phyloP scores from a whole-genome alignment of 1,284 basidiomycete species.

The Apiotrichum siamense region DNA sequence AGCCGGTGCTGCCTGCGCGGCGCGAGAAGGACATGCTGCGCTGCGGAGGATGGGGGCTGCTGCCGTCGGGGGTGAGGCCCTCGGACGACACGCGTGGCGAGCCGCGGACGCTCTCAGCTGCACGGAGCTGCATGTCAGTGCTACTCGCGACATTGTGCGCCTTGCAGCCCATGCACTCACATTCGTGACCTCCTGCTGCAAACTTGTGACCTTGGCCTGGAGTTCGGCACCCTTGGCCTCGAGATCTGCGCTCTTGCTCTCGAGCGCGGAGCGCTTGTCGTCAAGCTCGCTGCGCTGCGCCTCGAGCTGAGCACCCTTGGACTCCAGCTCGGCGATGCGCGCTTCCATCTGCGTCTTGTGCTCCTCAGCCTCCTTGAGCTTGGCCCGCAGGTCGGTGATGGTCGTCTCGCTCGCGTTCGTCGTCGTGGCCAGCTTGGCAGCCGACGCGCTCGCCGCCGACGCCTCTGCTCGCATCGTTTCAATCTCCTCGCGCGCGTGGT shows the following conservation, averaged over 20 bases:
- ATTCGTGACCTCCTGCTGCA: slow-evolving; percentile 29
- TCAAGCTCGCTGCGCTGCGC: slow-evolving; percentile 25
- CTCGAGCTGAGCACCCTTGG: slow-evolving; percentile 9
- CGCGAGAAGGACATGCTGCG: not conserved
- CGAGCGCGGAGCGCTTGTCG: slow-evolving; percentile 6
- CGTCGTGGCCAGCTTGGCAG: slow-evolving; percentile 41
- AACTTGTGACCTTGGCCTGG: slow-evolving; percentile 24
- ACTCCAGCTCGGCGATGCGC: slow-evolving; percentile 17
- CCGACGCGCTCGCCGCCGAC: slow-evolving; percentile 34
- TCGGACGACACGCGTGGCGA: not conserved
- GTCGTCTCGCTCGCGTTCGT: slow-evolving; percentile 52
- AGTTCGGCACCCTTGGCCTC: slow-evolving; percentile 15
- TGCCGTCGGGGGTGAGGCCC: not conserved
- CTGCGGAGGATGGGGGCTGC: not conserved
- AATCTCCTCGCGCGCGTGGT: slow-evolving; percentile 86
- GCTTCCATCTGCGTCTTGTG: slow-evolving; percentile 18
- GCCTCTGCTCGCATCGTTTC: slow-evolving; percentile 73
- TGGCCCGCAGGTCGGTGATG: slow-evolving; percentile 76
- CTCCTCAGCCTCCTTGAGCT: slow-evolving; percentile 73
- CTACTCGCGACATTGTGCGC: too few species aligned
- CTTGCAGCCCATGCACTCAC: slow-evolving; percentile 19
- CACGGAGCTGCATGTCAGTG: slow-evolving; percentile 1
- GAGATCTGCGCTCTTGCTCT: slow-evolving; percentile 31
- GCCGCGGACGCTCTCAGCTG: not conserved
- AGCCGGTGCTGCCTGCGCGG: slow-evolving; percentile 12